Percentiles rank a stretch among this genome's conserved stretches.
phyloP scores from a whole-genome alignment of 225 moss, liverwort and hornwort species.

The Marchantia paleacea region DNA sequence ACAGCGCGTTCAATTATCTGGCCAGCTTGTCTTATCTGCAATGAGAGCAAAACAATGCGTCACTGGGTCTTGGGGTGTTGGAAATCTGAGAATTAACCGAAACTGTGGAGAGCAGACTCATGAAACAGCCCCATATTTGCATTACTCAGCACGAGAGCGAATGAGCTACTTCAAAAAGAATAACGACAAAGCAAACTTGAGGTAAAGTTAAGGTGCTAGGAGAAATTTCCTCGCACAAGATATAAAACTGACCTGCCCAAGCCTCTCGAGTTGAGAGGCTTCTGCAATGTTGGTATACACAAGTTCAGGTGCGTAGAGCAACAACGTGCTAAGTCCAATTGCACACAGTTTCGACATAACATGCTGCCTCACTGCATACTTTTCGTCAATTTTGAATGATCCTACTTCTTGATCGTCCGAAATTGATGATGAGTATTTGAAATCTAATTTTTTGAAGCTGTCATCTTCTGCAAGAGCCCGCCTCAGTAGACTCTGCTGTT shows the following conservation, averaged over 20 bases:
- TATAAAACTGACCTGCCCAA: not conserved
- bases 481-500: not conserved
- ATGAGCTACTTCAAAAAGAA: no score
- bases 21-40: constrained; percentile 36
- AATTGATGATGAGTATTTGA: not conserved
- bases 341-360: constrained; percentile 21
- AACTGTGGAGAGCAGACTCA: no score
- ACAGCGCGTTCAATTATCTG: constrained; percentile 29
- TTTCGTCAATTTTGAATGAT: not conserved
- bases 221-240: not conserved
- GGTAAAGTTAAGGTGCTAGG: not conserved
- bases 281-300: constrained; percentile 23
- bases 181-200: not conserved
- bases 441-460: not conserved
- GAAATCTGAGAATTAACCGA: not conserved
- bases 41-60: not conserved
- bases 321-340: constrained; percentile 20
- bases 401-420: not conserved
- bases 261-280: constrained; percentile 16
- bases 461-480: not conserved
- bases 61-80: no score
- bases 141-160: no score
- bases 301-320: constrained; percentile 30
- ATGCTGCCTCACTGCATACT: not conserved
- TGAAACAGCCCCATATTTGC: no score